A percentile compares a stretch with the other conserved stretches of the same genome.
Evolutionary conservation across 768 basidiomycete genomes (phyloP).

Genomic region (Suillus discolor): DNA sequence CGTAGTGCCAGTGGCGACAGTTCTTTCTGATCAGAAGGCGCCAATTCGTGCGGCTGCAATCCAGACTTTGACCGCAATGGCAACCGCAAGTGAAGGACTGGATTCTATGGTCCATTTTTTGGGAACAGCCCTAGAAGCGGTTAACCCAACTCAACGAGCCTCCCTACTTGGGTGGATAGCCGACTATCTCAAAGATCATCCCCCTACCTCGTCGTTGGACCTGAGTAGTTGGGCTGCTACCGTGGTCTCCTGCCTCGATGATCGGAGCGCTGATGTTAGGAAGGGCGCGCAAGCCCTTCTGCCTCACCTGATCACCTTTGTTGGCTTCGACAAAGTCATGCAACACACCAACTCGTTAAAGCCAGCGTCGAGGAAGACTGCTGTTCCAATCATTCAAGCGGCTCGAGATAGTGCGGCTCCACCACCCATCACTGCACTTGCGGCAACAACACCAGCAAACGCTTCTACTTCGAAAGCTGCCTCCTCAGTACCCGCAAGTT

Average conservation of each 20-base stretch:
- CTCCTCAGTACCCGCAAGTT: constrained; percentile 22
- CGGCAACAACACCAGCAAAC: constrained; percentile 28
- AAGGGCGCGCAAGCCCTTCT: constrained; percentile 87
- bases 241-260: constrained; percentile 81
- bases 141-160: constrained; percentile 86
- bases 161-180: constrained; percentile 79
- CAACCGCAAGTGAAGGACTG: constrained; percentile 79
- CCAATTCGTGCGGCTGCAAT: constrained; percentile 79
- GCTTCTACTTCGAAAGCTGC: constrained; percentile 30
- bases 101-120: constrained; percentile 83
- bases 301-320: constrained; percentile 69
- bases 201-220: constrained; percentile 59
- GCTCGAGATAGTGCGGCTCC: constrained; percentile 56
- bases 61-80: constrained; percentile 80
- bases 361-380: constrained; percentile 84
- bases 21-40: constrained; percentile 92
- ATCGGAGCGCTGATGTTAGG: constrained; percentile 87
- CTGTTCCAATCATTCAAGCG: constrained; percentile 86
- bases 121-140: constrained; percentile 76
- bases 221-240: constrained; percentile 66
- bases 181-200: constrained; percentile 75
- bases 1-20: constrained; percentile 74
- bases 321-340: constrained; percentile 85
- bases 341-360: constrained; percentile 86
- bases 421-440: constrained; percentile 26